Evolutionary conservation across 768 basidiomycete genomes (phyloP).

Genomic region (Sporobolomyces roseus): DNA sequence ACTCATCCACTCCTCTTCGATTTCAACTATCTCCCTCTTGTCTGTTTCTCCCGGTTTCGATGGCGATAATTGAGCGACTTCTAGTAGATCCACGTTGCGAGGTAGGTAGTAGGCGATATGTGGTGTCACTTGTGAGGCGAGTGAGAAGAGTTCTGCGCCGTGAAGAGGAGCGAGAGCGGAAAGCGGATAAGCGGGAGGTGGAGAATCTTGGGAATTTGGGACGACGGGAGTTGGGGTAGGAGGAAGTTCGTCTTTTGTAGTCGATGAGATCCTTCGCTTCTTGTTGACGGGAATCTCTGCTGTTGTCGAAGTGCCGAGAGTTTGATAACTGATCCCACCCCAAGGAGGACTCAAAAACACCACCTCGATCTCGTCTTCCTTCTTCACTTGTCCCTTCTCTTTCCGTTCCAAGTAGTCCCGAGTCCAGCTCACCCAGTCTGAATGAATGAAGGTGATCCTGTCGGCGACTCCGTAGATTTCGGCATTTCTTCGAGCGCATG

Average conservation of each 20-base stretch:
- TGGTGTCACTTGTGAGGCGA: slow-evolving; percentile 66
- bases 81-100: slow-evolving; percentile 68
- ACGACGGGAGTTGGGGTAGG: background rate
- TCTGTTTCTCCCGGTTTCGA: slow-evolving; percentile 3
- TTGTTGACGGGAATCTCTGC: background rate
- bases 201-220: background rate
- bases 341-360: slow-evolving; percentile 45
- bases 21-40: slow-evolving; percentile 64
- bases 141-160: slow-evolving; percentile 73
- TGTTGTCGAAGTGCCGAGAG: slow-evolving; percentile 15
- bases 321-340: slow-evolving; percentile 45
- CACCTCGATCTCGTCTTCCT: slow-evolving; percentile 40
- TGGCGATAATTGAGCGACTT: slow-evolving; percentile 59
- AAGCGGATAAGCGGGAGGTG: slow-evolving; percentile 58
- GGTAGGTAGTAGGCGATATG: slow-evolving; percentile 90
- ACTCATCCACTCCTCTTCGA: slow-evolving; percentile 97
- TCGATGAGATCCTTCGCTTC: background rate
- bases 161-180: slow-evolving; percentile 71
- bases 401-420: slow-evolving; percentile 32
- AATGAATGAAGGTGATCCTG: slow-evolving; percentile 87
- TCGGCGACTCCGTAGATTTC: slow-evolving; percentile 89
- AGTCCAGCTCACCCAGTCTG: slow-evolving; percentile 79
- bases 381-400: slow-evolving; percentile 1
- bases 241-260: background rate
- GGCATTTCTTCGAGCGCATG: slow-evolving; percentile 89